Percentiles rank a stretch among this genome's conserved stretches.
phyloP scores from a whole-genome alignment of 169 alveolate genomes.

The Blepharisma undulans region DNA sequence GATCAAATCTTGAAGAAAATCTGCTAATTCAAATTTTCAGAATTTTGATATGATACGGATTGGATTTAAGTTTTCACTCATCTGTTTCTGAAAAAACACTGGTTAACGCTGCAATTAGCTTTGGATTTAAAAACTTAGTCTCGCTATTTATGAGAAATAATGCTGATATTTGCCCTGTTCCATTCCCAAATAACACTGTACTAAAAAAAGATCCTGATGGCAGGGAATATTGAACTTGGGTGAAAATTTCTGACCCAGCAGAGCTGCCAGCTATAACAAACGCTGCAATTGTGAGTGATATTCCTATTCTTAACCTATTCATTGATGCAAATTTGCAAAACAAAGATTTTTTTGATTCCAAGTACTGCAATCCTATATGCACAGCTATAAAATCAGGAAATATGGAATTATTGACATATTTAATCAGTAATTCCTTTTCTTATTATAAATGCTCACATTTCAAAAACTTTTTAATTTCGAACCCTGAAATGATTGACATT shows the following conservation, averaged over 20 bases:
- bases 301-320: background rate
- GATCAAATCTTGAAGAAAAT: background rate
- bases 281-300: background rate
- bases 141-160: background rate
- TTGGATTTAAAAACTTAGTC: background rate
- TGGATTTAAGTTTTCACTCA: slow-evolving; percentile 2
- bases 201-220: background rate
- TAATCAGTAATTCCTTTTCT: background rate
- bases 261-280: background rate
- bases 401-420: background rate
- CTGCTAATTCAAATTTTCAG: background rate
- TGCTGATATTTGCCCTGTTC: background rate
- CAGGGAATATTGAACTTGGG: background rate
- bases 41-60: background rate
- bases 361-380: slow-evolving; percentile 23
- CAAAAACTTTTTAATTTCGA: background rate
- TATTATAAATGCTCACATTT: background rate
- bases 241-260: background rate
- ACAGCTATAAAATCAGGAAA: background rate
- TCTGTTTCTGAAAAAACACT: background rate
- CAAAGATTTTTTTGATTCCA: background rate
- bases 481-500: background rate
- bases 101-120: background rate
- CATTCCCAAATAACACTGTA: background rate
- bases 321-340: background rate